Evolutionary conservation across 805 yeast genomes (phyloP), one percentile per base, ranked within the genome.

Genomic region (Saccharomyces mikatae): DNA sequence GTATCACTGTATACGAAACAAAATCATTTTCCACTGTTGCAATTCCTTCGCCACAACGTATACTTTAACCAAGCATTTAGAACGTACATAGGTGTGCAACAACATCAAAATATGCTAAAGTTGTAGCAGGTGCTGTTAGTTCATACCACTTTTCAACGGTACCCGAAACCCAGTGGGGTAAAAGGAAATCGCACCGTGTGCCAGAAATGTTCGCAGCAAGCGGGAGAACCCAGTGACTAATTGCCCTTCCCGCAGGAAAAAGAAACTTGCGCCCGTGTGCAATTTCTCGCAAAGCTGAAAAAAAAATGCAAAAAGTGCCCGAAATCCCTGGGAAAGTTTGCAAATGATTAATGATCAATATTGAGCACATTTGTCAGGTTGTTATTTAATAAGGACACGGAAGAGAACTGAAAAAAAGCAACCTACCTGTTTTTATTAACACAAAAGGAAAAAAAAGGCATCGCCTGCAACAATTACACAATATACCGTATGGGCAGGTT

Each of bases 401-500:
- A 32, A 14, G 41, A 32, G 41, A 36, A 36, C 41, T 36, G 10
- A n/a, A 17, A 14, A 14, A 32, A 32, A 32, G 41, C 17, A 4
- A n/a, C 17, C 41, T 13, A 32, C 14, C 41, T 14, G 41, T 6
- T 4, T n/a, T 14, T 14, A 47, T 8, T 24, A 26, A 47, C 49
- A 27, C 30, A 47, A 24, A 47, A 36, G 11, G 11, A n/a, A 36
- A 36, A 22, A n/a, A n/a, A 36, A 2, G 8, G 41, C 22, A 36
- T 6, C 9, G 10, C 22, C 21, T n/a, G 11, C 22, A 36, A 36
- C 36, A 14, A 13, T 14, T n/a, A 36, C 41, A n/a, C 2, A 36
- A n/a, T n/a, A 36, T 22, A 17, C 9, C 41, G 6, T 28, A 57
- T 57, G 60, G 56, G 51, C 11, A 54, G 47, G 21, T 44, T 58